phyloP scores from a whole-genome alignment of 495 filamentous ascomycete species.

The Oidiodendron maius region DNA sequence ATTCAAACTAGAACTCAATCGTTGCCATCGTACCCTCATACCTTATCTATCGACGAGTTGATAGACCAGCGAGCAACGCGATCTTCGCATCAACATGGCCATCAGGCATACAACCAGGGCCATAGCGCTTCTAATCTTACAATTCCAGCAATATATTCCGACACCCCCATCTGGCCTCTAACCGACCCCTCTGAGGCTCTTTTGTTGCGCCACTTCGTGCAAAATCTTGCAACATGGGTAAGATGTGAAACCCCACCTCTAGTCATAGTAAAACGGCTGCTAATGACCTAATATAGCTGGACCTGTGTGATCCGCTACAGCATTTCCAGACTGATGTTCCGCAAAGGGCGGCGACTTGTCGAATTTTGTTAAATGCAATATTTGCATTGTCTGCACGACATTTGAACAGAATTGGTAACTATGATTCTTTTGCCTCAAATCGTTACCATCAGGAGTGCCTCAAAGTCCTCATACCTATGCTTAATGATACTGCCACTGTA shows the following conservation, averaged over 20 bases:
- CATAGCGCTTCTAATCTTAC: background rate
- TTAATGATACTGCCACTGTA: conserved; percentile 44
- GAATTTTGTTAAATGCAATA: conserved; percentile 52
- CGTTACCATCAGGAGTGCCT: conserved; percentile 46
- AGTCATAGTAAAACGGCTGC: conserved; percentile 3
- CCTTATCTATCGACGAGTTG: background rate
- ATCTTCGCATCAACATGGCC: background rate
- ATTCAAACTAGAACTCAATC: background rate
- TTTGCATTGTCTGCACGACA: conserved; percentile 53
- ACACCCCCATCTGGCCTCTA: conserved; percentile 30
- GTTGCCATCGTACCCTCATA: background rate
- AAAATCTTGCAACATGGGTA: conserved; percentile 44
- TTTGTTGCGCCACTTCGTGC: conserved; percentile 42
- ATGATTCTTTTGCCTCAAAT: conserved; percentile 40
- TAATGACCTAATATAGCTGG: conserved; percentile 37
- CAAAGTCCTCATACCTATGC: conserved; percentile 40
- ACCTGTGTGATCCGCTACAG: conserved; percentile 48
- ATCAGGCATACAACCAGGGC: background rate
- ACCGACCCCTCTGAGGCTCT: conserved; percentile 30
- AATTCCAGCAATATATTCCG: conserved; percentile 15
- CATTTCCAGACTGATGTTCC: conserved; percentile 51
- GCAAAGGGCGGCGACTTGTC: conserved; percentile 38
- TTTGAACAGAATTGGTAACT: conserved; percentile 38
- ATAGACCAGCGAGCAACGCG: background rate
- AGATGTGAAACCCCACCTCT: conserved; percentile 8